A percentile compares a stretch with the other conserved stretches of the same genome.
Evolutionary conservation across 495 filamentous ascomycete genomes (phyloP).

Genomic region (Aspergillus leporis): DNA sequence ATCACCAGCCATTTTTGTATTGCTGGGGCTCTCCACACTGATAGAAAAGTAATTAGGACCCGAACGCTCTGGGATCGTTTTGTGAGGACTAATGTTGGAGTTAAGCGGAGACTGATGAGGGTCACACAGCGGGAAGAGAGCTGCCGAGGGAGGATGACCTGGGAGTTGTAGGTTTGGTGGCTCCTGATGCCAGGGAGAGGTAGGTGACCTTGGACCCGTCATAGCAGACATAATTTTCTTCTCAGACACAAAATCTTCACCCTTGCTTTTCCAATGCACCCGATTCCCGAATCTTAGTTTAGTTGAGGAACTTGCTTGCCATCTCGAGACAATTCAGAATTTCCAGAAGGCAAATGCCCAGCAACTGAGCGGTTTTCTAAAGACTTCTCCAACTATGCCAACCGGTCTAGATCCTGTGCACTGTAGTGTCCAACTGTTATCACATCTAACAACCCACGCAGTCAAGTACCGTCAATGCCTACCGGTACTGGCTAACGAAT

Average conservation of each 20-base stretch:
- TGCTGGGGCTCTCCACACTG: slow-evolving; percentile 57
- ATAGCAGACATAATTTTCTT: slow-evolving; percentile 36
- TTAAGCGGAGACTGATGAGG: slow-evolving; percentile 42
- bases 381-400: slow-evolving; percentile 1
- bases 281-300: slow-evolving; percentile 7
- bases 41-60: slow-evolving; percentile 87
- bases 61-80: slow-evolving; percentile 44
- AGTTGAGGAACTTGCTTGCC: slow-evolving; percentile 16
- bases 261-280: slow-evolving; percentile 12
- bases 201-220: slow-evolving; percentile 49
- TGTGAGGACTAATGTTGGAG: slow-evolving; percentile 39
- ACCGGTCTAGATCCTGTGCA: neutral
- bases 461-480: neutral
- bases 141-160: slow-evolving; percentile 26
- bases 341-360: neutral
- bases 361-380: neutral
- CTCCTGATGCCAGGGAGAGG: slow-evolving; percentile 46
- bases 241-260: slow-evolving; percentile 7
- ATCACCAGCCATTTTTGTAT: slow-evolving; percentile 70
- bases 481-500: neutral
- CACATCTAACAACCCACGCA: neutral
- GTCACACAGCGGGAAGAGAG: slow-evolving; percentile 31
- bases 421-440: neutral
- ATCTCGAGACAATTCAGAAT: slow-evolving; percentile 17
- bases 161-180: slow-evolving; percentile 30